Evolutionary conservation across 1,284 basidiomycete species (phyloP), one percentile per base, ranked within the genome.

Genomic region (Marasmius sp.): DNA sequence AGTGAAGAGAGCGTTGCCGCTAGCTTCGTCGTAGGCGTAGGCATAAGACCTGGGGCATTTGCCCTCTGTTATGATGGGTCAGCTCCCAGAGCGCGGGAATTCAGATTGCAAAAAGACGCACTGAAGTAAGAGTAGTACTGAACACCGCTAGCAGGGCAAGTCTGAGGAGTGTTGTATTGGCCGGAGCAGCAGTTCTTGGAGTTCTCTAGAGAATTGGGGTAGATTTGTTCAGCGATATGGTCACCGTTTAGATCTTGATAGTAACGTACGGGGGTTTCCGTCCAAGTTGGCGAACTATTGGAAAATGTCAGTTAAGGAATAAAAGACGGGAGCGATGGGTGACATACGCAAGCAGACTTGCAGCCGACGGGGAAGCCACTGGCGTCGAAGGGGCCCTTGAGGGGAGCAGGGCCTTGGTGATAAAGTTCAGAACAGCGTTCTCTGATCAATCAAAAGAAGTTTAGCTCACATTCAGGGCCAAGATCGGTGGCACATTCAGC

Each of bases 341-440:
- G 45, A 67, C 62, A 39, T 50, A 55, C 59, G 71, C 87, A 89
- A 1, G 87, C 83, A 57, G 80, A 83, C 70, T 82, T 83, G 75
- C 87, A 89, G 5, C 86, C 87, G 1, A 87, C 80, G 7, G 82
- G 79, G 69, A 80, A 79, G 6, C 87, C 86, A 37, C 73, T 70
- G 6, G 79, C 73, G 69, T 87, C 83, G 64, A 72, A 82, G 0
- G 85, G 85, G 7, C 85, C 86, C 65, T 80, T 78, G 49, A 87
- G 73, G 5, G 74, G 66, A 18, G 75, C 71, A 39, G 86, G 87
- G 66, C 84, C 84, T 85, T 14, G 39, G 22, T 10, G 47, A 14
- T 41, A 47, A 16, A 12, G 7, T 20, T 38, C 39, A 51, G 49
- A 47, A n/a, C 10, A 2, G 50, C 1, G 22, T 48, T 12, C n/a